Evolutionary conservation across 2,329 filamentous ascomycete species (phyloP).

Genomic region (Phymatotrichopsis omnivora): DNA sequence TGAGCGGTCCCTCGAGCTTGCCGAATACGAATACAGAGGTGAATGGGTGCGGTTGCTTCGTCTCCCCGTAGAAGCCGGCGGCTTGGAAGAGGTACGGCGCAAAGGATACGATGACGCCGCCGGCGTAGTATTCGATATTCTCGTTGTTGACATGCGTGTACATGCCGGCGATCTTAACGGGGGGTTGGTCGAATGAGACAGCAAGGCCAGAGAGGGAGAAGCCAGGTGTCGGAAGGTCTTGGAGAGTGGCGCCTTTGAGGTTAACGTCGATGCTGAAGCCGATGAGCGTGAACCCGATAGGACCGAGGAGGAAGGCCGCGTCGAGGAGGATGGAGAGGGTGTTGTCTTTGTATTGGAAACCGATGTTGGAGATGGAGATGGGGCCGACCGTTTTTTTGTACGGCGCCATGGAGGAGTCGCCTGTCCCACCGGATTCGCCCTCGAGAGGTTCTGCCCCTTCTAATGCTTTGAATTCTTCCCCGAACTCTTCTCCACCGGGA

Average conservation of each 20-base stretch:
- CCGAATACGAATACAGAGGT: conserved; percentile 36
- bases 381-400: conserved; percentile 34
- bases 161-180: conserved; percentile 36
- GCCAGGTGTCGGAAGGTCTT: conserved; percentile 10
- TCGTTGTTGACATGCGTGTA: conserved; percentile 32
- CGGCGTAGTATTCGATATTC: conserved; percentile 34
- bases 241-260: conserved; percentile 24
- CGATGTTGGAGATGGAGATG: conserved; percentile 35
- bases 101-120: conserved; percentile 36
- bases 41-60: conserved; percentile 23
- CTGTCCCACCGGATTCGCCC: conserved; percentile 5
- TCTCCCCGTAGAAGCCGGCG: conserved; percentile 37
- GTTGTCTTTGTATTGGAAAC: conserved; percentile 34
- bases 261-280: conserved; percentile 34
- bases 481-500: no score
- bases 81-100: conserved; percentile 36
- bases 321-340: conserved; percentile 33
- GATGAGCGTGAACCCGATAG: conserved; percentile 34
- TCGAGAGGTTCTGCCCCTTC: conserved; percentile 7
- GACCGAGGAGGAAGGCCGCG: conserved; percentile 36
- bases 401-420: conserved; percentile 26
- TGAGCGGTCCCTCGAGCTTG: conserved; percentile 36
- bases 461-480: neutral
- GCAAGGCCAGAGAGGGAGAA: conserved; percentile 34
- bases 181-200: conserved; percentile 34